Evolutionary conservation across 164 flowering plant genomes (phyloP), one percentile per base, ranked within the genome.

Genomic region (Cinnamomum micranthum): DNA sequence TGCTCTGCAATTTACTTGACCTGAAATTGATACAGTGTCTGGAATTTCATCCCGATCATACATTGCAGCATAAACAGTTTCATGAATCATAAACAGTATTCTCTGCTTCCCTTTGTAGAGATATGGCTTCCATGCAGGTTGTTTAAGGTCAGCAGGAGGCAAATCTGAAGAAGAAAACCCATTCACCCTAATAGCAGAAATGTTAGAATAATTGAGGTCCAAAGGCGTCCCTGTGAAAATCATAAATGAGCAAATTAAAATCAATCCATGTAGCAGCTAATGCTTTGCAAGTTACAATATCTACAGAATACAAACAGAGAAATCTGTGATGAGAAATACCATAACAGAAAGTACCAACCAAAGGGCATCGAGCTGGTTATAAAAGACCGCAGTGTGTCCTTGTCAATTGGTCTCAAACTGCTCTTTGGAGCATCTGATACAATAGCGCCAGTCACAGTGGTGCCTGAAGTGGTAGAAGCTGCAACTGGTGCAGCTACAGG

Each of bases 101-200:
- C 90, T 83, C 84, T 96, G 98, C 84, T 88, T 94, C 79, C 99
- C 99, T 81, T 84, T 90, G 74, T 87, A 91, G 15, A 96, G 91
- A 82, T 94, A 92, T 17, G 98, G 99, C 81, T 96, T 96, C 99
- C 99, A 96, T 55, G 97, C 97, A 69, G 98, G 99, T 78, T 91
- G 97, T 85, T 91, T 96, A 51, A 87, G 82, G 60, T 92, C 99
- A 76, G 88, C 65, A 51, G 92, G 95, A 78, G 94, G 96, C 69
- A 81, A 69, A 83, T 96, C 99, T 65, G 87, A 82, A 73, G 91
- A 76, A 71, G 95, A 86, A 85, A 96, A 96, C 4, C 99, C 98
- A 85, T 84, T 87, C 22, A 71, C 75, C 87, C 80, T 94, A 51
- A 91, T 84, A 62, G 97, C 84, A 73, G 86, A 86, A 50, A 92